Evolutionary conservation across 2,329 filamentous ascomycete species (phyloP), one percentile per base, ranked within the genome.

Genomic region (Beauveria asiatica): DNA sequence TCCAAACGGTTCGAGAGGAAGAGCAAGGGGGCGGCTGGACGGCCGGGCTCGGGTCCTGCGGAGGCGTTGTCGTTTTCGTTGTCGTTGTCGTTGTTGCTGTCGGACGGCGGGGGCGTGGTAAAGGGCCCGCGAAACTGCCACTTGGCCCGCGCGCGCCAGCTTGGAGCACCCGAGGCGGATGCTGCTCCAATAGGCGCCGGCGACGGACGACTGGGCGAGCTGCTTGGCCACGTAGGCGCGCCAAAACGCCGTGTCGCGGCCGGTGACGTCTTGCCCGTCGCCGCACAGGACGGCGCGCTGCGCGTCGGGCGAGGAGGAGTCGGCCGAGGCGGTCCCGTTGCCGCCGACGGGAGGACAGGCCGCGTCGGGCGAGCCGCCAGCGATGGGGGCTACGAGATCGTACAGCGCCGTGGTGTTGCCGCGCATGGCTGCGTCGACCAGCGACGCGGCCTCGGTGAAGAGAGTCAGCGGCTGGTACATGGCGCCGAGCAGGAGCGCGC

Each of bases 1-100:
- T 80, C 78, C 7, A 74, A 70, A 6, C 69, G 63, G 57, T 74
- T 76, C 11, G 73, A 70, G 3, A 80, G 62, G 65, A 78, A 78
- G 30, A 81, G 65, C 27, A 80, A 62, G 4, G 78, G 78, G 4
- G 74, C 74, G 0, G 68, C 67, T 0, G 78, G 78, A 44, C 64
- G 69, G 8, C 68, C 73, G 13, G 63, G 62, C 2, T 63, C 60
- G 2, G 66, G n/a, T 27, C 63, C 41, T 30, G 64, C 41, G 9
- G 71, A 53, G 17, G 68, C 64, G 3, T 61, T 10, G 5, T 7
- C 7, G 10, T n/a, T n/a, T n/a, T n/a, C n/a, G n/a, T n/a, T n/a
- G n/a, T n/a, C n/a, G n/a, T n/a, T n/a, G n/a, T n/a, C n/a, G n/a
- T n/a, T n/a, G n/a, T n/a, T n/a, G n/a, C n/a, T 10, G 5, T 7